Base-by-base conservation (phyloP, 2,329 filamentous ascomycete genomes). In the Beauveria brongniartii region DNA sequence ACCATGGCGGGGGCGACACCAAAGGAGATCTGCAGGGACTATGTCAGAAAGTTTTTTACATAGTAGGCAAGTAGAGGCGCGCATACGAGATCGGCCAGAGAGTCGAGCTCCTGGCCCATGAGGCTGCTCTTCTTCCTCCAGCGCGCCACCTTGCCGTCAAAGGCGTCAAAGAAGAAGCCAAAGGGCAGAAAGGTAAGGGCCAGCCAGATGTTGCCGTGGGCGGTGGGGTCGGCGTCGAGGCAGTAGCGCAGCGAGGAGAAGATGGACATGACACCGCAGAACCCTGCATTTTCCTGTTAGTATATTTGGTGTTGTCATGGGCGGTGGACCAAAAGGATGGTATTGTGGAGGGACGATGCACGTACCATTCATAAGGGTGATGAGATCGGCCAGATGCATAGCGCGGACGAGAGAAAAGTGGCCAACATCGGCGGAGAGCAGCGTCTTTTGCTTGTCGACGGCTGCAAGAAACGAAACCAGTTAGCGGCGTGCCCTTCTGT, bases 71-170 rank as follows among this genome's bases (percentile, higher is more conserved):
- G 18, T n/a, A n/a, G 28, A 51, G 22, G 16, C 14, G 5, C 14
- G 30, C 84, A 30, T 87, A 96, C 92, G 80, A 99, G 74, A 73
- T 99, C 94, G 60, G 94, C 94, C 53, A 99, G 81, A 7, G 93
- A 97, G 74, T 99, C 94, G 61, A 99, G 80, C 76, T 99, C 94
- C 75, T 97, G 93, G 14, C 94, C 94, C 93, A 99, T 97, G 72
- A 99, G 80, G 69, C 90, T 95, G 69, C 91, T 94, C 87, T 97
- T 99, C 77, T 91, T 89, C 73, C 94, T 86, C 94, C 94, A 97
- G 66, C 94, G 83, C 65, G 94, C 94, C 61, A 99, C 92, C 72
- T 92, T 94, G 71, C 94, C 94, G 74, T 99, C 94, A 82, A 97
- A 91, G 72, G 96, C 95, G 75, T 99, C 94, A 74, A 97, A 97